Evolutionary conservation across 768 basidiomycete species (phyloP).

Genomic region (Russula sp.): DNA sequence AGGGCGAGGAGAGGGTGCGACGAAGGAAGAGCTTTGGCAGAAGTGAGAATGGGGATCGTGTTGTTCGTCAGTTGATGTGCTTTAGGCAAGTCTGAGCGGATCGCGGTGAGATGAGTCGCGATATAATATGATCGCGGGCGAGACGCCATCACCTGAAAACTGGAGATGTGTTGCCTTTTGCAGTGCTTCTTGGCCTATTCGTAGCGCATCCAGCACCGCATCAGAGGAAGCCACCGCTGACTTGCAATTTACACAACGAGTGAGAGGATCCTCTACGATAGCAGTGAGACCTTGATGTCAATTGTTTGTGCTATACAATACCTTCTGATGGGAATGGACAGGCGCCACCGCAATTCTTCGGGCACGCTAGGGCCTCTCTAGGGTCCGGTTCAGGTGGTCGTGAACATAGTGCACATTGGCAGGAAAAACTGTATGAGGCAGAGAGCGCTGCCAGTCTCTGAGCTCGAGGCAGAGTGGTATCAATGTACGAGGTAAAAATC

Average conservation of each 20-base stretch:
- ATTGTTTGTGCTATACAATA: slow-evolving; percentile 22
- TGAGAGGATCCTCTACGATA: slow-evolving; percentile 38
- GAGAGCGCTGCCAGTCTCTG: slow-evolving; percentile 49
- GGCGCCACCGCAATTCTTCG: slow-evolving; percentile 56
- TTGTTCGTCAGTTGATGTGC: slow-evolving; percentile 55
- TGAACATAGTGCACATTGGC: slow-evolving; percentile 56
- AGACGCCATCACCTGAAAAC: slow-evolving; percentile 39
- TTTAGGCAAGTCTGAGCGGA: slow-evolving; percentile 27
- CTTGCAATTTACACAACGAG: slow-evolving; percentile 51
- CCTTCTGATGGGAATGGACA: slow-evolving; percentile 59
- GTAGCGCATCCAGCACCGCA: slow-evolving; percentile 52
- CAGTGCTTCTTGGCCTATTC: slow-evolving; percentile 66
- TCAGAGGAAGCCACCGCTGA: slow-evolving; percentile 41
- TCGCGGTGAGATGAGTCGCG: neutral
- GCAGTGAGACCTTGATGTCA: neutral
- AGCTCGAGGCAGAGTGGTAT: slow-evolving; percentile 60
- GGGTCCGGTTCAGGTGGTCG: slow-evolving; percentile 41
- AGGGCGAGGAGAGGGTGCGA: slow-evolving; percentile 75
- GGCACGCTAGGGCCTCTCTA: slow-evolving; percentile 62
- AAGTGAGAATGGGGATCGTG: slow-evolving; percentile 55
- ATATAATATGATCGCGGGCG: neutral
- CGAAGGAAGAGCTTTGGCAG: slow-evolving; percentile 52
- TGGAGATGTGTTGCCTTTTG: slow-evolving; percentile 64
- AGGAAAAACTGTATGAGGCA: slow-evolving; percentile 75
- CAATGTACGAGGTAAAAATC: slow-evolving; percentile 81